These are phyloP conservation scores for Boeremia lycopersici DNA, from an alignment of 2,329 filamentous ascomycete genomes.

Conservation along the genomic window DNA sequence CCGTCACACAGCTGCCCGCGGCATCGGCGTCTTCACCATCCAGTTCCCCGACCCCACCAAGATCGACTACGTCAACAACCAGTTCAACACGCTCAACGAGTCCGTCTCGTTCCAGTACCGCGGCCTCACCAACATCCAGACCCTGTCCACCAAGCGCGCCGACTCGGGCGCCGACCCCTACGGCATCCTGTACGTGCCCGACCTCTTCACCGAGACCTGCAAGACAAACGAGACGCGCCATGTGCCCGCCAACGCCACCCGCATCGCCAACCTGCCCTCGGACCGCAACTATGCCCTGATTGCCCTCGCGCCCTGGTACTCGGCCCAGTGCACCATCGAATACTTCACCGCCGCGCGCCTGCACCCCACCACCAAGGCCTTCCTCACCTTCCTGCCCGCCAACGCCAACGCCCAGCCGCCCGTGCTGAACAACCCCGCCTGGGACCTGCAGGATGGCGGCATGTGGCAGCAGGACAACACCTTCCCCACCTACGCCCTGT, in stretches of 20 bases:
- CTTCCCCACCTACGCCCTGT: conserved; percentile 84
- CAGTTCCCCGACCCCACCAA: conserved; percentile 43
- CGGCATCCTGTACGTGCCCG: conserved; percentile 86
- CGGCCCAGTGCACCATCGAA: conserved; percentile 70
- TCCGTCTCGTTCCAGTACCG: conserved; percentile 46
- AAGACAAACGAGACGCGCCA: conserved; percentile 65
- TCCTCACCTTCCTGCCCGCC: conserved; percentile 62
- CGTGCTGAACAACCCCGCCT: conserved; percentile 65
- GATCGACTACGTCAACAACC: conserved; percentile 37
- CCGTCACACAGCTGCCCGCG: conserved; percentile 38
- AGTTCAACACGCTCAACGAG: conserved; percentile 38
- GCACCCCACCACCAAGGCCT: conserved; percentile 58
- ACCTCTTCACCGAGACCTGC: conserved; percentile 68
- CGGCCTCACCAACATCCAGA: conserved; percentile 67
- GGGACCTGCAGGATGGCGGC: conserved; percentile 72
- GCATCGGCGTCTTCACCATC: conserved; percentile 45
- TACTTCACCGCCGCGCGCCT: conserved; percentile 71
- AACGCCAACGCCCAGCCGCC: conserved; percentile 66
- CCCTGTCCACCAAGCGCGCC: conserved; percentile 72
- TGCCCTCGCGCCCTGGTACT: conserved; percentile 87
- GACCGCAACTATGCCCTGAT: conserved; percentile 73
- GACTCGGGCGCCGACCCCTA: conserved; percentile 67
- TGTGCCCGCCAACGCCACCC: conserved; percentile 77
- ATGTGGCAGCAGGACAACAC: conserved; percentile 73
- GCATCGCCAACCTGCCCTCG: conserved; percentile 68